phyloP scores from a whole-genome alignment of 768 basidiomycete genomes.

The Austroboletus eburneus region DNA sequence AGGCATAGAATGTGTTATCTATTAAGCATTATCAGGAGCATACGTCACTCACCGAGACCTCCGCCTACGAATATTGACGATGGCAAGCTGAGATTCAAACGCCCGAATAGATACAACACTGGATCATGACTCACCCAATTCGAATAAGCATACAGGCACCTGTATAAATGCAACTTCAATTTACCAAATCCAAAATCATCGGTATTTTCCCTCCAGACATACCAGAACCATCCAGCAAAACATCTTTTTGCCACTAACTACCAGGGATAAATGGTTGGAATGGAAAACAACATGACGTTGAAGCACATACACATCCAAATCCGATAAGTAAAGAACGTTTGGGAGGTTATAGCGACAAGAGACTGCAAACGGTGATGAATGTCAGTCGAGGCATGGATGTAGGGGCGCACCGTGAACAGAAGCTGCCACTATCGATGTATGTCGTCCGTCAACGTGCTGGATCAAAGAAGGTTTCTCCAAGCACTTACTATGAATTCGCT shows the following conservation, averaged over 20 bases:
- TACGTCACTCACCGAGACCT: neutral
- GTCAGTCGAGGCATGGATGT: neutral
- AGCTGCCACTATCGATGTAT: constrained; percentile 1
- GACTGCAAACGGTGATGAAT: neutral
- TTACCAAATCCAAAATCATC: neutral
- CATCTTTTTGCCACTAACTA: constrained; percentile 4
- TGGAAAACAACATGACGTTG: too few relatives aligned
- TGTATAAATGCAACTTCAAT: neutral
- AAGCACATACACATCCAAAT: constrained; percentile 9
- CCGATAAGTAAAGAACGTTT: constrained; percentile 8
- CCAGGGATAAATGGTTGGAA: neutral
- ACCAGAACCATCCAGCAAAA: constrained; percentile 9
- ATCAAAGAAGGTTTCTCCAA: neutral
- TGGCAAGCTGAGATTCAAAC: neutral
- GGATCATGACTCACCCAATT: constrained; percentile 1
- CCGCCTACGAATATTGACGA: constrained; percentile 1
- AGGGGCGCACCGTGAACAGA: constrained; percentile 2
- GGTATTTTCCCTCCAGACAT: neutral
- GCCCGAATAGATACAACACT: neutral
- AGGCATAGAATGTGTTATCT: neutral
- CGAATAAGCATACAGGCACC: constrained; percentile 1
- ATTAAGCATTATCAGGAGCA: neutral
- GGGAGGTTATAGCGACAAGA: constrained; percentile 4
- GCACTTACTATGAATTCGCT: constrained; percentile 7
- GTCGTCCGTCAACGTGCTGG: neutral